A percentile compares a stretch with the other conserved stretches of the same genome.
phyloP scores from a whole-genome alignment of 176 grass and related monocot species.

The Oryza australiensis region DNA sequence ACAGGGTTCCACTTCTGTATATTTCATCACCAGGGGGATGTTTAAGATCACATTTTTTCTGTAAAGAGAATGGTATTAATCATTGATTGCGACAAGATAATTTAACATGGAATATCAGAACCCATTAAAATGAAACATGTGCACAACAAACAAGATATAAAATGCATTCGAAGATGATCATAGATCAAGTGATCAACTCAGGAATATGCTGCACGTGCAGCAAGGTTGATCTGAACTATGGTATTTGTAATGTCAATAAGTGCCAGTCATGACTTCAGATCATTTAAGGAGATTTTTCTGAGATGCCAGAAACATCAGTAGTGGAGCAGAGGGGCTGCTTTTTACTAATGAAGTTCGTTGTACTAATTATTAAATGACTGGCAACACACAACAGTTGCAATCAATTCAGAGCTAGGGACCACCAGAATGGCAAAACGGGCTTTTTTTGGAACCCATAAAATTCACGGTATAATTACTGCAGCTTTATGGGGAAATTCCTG shows the following conservation, averaged over 20 bases:
- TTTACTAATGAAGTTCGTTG: slow-evolving; percentile 12
- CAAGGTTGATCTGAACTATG: neutral
- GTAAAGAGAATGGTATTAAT: slow-evolving; percentile 37
- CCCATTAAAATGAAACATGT: neutral
- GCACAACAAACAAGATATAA: slow-evolving; percentile 9
- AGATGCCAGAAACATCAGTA: neutral
- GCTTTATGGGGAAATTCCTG: neutral
- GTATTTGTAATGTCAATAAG: neutral
- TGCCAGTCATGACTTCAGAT: neutral
- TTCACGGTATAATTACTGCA: neutral
- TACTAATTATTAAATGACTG: slow-evolving; percentile 7
- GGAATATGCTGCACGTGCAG: slow-evolving; percentile 4
- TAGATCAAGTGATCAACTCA: neutral
- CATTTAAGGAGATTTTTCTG: neutral
- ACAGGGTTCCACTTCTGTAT: slow-evolving; percentile 93
- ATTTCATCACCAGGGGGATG: slow-evolving; percentile 99
- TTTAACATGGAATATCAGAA: neutral
- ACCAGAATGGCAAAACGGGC: neutral
- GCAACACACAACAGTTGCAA: neutral
- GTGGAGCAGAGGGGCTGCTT: neutral
- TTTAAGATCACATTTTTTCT: slow-evolving; percentile 98
- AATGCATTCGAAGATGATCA: neutral
- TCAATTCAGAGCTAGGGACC: neutral
- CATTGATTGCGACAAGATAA: neutral
- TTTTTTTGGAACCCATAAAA: neutral